Percentiles rank a stretch among this genome's conserved stretches.
Evolutionary conservation across 1,284 basidiomycete species (phyloP).

Genomic region (Psilocybe mexicana): DNA sequence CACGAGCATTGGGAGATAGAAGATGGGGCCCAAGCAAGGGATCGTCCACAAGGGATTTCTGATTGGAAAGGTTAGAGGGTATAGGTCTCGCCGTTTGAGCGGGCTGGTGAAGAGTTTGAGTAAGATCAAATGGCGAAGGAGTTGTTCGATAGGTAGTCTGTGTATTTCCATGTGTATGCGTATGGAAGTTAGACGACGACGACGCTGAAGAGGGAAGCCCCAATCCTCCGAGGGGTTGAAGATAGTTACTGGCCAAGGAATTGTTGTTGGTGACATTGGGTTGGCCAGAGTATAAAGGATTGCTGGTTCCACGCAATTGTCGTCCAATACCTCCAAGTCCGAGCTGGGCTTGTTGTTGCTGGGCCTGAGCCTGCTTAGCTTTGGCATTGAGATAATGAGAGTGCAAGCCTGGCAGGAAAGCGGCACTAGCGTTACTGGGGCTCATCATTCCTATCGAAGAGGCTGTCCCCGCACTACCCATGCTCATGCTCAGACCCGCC

Average conservation of each 20-base stretch:
- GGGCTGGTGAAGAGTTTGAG: slow-evolving; percentile 37
- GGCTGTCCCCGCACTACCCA: slow-evolving; percentile 32
- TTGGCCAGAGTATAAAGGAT: slow-evolving; percentile 22
- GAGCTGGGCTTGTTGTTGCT: slow-evolving; percentile 28
- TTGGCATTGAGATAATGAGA: slow-evolving; percentile 58
- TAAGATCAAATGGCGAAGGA: slow-evolving; percentile 45
- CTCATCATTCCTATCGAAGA: slow-evolving; percentile 34
- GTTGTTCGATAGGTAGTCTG: slow-evolving; percentile 37
- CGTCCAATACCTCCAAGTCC: slow-evolving; percentile 29
- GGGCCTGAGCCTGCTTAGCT: slow-evolving; percentile 39
- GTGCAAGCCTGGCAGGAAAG: slow-evolving; percentile 71
- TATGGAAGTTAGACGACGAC: slow-evolving; percentile 27
- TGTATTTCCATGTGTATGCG: slow-evolving; percentile 34
- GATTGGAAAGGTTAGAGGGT: slow-evolving; percentile 24
- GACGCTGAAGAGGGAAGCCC: slow-evolving; percentile 29
- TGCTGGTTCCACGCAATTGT: slow-evolving; percentile 31
- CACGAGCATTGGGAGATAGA: slow-evolving; percentile 65
- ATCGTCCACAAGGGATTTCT: slow-evolving; percentile 16
- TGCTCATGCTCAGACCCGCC: slow-evolving; percentile 34
- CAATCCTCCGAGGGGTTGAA: slow-evolving; percentile 21
- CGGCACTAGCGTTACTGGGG: slow-evolving; percentile 75
- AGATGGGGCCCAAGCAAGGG: slow-evolving; percentile 23
- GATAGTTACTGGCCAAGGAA: slow-evolving; percentile 30
- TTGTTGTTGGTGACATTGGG: slow-evolving; percentile 11
- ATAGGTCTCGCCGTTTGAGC: slow-evolving; percentile 29